Evolutionary conservation across 305 asterid genomes (phyloP).

Genomic region (Fraxinus greggii): DNA sequence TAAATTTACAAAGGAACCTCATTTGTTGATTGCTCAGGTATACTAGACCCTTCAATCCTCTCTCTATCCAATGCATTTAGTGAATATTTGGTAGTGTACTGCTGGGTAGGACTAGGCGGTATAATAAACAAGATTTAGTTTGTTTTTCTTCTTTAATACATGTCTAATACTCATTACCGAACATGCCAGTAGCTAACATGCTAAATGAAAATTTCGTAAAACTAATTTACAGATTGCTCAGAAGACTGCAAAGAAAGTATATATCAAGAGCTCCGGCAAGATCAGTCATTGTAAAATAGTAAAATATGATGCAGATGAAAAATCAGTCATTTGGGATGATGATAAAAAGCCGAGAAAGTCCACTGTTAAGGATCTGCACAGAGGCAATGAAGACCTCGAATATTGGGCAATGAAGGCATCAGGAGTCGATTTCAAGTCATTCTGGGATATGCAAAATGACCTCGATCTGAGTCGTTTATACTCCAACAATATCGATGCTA

Average conservation of each 20-base stretch:
- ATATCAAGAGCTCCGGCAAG: slow-evolving; percentile 65
- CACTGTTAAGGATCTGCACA: slow-evolving; percentile 9
- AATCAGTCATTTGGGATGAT: slow-evolving; percentile 75
- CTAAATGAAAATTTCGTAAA: background rate
- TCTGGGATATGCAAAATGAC: slow-evolving; percentile 75
- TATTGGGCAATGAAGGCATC: slow-evolving; percentile 92
- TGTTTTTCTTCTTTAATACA: background rate
- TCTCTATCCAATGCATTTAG: background rate
- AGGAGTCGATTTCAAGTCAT: slow-evolving; percentile 65
- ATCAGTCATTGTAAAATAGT: slow-evolving; percentile 77
- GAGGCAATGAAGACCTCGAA: slow-evolving; percentile 33
- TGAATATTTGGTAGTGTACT: background rate
- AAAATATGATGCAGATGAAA: slow-evolving; percentile 77
- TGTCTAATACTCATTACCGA: background rate
- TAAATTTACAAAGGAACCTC: slow-evolving; percentile 54
- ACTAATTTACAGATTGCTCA: slow-evolving; percentile 65
- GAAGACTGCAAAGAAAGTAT: slow-evolving; percentile 73
- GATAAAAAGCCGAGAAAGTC: slow-evolving; percentile 39
- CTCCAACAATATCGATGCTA: slow-evolving; percentile 64
- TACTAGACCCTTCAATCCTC: background rate
- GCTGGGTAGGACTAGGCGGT: background rate
- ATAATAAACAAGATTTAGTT: background rate
- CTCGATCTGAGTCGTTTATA: slow-evolving; percentile 72
- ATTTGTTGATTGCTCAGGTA: slow-evolving; percentile 89
- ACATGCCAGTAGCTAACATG: background rate